Base-by-base conservation (phyloP, 1,139 yeast species). In the Pichia sp. region DNA sequence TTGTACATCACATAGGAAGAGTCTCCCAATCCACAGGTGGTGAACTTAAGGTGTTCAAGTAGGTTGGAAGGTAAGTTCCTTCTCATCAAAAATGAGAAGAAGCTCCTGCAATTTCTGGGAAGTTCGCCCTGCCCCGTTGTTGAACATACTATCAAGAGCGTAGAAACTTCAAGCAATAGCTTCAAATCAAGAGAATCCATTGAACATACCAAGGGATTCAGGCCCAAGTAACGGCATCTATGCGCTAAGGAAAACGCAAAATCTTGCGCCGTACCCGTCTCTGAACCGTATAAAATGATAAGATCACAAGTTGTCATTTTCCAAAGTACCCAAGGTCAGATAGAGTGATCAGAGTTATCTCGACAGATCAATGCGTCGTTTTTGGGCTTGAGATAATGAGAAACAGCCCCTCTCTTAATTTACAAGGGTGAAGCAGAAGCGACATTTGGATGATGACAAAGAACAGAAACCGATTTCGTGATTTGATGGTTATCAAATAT, bases 111-210 rank as follows among this genome's bases (percentile, higher is more conserved):
- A 53, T 86, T 85, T 33, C 83, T 59, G 0, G 99, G 98, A 22
- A 91, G 58, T 46, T 83, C 96, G 14, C 99, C 99, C 57, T 91
- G 97, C 4, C 97, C 98, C 0, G 95, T 82, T 0, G 99, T 91
- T 1, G 96, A 79, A 52, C 94, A 82, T 6, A 91, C 55, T 14
- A 40, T n/a, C 10, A 40, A 13, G 8, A 40, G 3, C 30, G 68
- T 64, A 26, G 63, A 55, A 28, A 72, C 70, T 32, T 67, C 69
- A 16, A 71, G 67, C 35, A 73, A 62, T 40, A 63, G 65, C 50
- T 65, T 69, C 45, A 72, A 58, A 19, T 77, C 74, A 49, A 73
- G 78, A 29, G 74, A 80, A 48, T 87, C 93, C 50, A 86, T 59
- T 0, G 82, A 55, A 15, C 68, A 61, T 11, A 78, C 58, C 0